Evolutionary conservation across 805 yeast species (phyloP).

Genomic region (Scheffersomyces amazonensis): DNA sequence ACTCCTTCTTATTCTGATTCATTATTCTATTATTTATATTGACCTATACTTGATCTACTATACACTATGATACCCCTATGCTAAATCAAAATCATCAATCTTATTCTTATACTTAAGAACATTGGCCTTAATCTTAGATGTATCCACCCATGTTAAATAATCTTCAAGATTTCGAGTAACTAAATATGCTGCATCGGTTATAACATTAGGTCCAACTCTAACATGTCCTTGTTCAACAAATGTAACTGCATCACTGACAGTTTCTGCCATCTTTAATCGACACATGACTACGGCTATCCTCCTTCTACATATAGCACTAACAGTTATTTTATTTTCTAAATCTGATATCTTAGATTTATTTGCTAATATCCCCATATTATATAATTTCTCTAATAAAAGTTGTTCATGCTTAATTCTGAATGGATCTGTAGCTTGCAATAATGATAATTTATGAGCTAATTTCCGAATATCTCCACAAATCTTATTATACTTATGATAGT

Average conservation of each 20-base stretch:
- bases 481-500: constrained; percentile 89
- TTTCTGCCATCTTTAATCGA: constrained; percentile 89
- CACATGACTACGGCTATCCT: constrained; percentile 95
- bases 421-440: constrained; percentile 84
- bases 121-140: constrained; percentile 87
- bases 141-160: constrained; percentile 96
- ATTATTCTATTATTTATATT: too few species aligned
- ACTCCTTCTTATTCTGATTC: too few species aligned
- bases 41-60: too few species aligned
- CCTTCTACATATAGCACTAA: constrained; percentile 87
- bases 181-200: constrained; percentile 93
- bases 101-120: constrained; percentile 82
- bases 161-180: constrained; percentile 95
- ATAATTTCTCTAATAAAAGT: constrained; percentile 79
- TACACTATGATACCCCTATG: too few species aligned
- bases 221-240: constrained; percentile 97
- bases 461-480: constrained; percentile 91
- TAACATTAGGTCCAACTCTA: constrained; percentile 92
- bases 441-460: constrained; percentile 79
- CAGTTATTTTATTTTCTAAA: constrained; percentile 87
- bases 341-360: constrained; percentile 90
- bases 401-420: constrained; percentile 87
- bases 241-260: constrained; percentile 81
- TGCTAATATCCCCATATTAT: constrained; percentile 82
- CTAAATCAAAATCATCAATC: constrained; percentile 58